phyloP scores from a whole-genome alignment of 2,329 filamentous ascomycete species.

The Fusarium newnesense region DNA sequence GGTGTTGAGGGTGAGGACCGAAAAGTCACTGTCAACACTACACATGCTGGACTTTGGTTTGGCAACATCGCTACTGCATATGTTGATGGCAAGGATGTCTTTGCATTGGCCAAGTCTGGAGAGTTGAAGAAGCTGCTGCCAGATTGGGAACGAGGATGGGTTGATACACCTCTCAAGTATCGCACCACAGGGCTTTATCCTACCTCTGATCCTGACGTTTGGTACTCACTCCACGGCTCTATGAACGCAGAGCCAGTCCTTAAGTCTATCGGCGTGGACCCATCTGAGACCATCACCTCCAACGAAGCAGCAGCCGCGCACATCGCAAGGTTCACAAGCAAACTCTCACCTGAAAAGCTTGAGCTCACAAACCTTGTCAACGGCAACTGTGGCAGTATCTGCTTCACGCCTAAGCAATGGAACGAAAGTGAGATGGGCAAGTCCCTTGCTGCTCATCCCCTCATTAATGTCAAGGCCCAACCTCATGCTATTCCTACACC shows the following conservation, averaged over 20 bases:
- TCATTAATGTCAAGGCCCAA: constrained; percentile 6
- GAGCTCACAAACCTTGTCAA: constrained; percentile 12
- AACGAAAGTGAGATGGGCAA: constrained; percentile 27
- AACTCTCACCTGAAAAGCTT: constrained; percentile 35
- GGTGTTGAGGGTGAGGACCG: neutral
- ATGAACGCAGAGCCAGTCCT: constrained; percentile 58
- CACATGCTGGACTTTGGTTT: constrained; percentile 10
- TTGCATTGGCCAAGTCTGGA: neutral
- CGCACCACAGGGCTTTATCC: constrained; percentile 54
- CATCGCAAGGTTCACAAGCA: constrained; percentile 32
- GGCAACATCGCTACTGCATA: constrained; percentile 21
- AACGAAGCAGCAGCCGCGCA: constrained; percentile 39
- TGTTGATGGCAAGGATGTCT: neutral
- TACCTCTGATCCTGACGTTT: constrained; percentile 56
- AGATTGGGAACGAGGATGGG: constrained; percentile 21
- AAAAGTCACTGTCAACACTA: constrained; percentile 9
- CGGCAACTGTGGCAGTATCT: constrained; percentile 9
- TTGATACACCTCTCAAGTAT: constrained; percentile 20
- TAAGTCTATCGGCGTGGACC: constrained; percentile 55
- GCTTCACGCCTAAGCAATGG: constrained; percentile 21
- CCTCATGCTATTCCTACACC: constrained; percentile 11
- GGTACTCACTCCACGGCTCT: constrained; percentile 63
- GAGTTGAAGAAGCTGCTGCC: neutral
- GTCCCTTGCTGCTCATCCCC: constrained; percentile 9
- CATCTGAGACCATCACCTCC: constrained; percentile 21